Conservation (phyloP, 768 basidiomycete genomes). For the Epithele typhae region DNA sequence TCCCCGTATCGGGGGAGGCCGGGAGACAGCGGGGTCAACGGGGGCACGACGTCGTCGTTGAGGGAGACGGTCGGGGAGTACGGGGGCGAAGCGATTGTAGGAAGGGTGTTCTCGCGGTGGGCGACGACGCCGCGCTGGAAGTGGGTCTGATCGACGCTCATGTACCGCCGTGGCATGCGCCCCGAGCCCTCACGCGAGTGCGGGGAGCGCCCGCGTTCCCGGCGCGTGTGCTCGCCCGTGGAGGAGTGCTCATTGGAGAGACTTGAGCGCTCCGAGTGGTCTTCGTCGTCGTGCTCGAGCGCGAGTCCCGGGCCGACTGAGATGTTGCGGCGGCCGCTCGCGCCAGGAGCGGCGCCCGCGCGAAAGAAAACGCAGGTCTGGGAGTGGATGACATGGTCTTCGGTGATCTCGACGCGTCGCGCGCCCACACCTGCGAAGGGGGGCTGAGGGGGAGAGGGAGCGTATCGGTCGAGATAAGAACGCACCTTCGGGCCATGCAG, state of each 20-base stretch:
- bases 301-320: conserved; percentile 51
- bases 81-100: conserved; percentile 25
- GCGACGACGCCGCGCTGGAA: conserved; percentile 27
- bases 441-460: background rate
- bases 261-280: conserved; percentile 30
- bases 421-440: conserved; percentile 58
- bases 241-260: conserved; percentile 23
- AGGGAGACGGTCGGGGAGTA: conserved; percentile 25
- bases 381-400: conserved; percentile 73
- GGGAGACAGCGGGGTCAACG: conserved; percentile 5
- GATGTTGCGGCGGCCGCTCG: conserved; percentile 39
- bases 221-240: no score
- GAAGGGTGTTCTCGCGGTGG: conserved; percentile 21
- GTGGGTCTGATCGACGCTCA: conserved; percentile 29
- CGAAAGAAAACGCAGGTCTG: conserved; percentile 71
- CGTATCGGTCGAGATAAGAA: conserved; percentile 2
- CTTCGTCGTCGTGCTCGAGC: conserved; percentile 33
- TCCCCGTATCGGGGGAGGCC: conserved; percentile 14
- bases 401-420: conserved; percentile 68
- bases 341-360: conserved; percentile 41
- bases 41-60: conserved; percentile 3
- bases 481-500: conserved; percentile 85
- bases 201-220: conserved; percentile 23
- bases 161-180: conserved; percentile 17
- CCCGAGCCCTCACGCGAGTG: background rate